phyloP scores from a whole-genome alignment of 306 rosid species.

The Sindora glabra region DNA sequence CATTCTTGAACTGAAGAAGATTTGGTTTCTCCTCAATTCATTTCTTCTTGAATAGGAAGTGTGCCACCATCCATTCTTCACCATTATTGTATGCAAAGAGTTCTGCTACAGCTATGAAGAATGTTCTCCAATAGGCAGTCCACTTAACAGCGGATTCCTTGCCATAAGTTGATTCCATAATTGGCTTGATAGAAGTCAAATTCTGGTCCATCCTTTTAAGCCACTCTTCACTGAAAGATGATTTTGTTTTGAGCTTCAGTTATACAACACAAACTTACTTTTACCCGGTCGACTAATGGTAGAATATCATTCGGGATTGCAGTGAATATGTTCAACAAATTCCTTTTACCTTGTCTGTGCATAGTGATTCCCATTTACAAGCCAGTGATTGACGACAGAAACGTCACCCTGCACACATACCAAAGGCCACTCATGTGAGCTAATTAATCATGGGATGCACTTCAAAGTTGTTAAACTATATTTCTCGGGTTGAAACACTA shows the following conservation, averaged over 20 bases:
- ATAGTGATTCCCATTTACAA: slow-evolving; percentile 78
- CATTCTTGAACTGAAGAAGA: not conserved
- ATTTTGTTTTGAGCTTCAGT: not conserved
- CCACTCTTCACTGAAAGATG: slow-evolving; percentile 85
- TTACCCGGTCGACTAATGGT: not conserved
- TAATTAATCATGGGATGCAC: not conserved
- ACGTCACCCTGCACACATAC: slow-evolving; percentile 61
- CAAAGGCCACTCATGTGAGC: not conserved
- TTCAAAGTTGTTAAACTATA: not conserved
- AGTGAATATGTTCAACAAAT: not conserved
- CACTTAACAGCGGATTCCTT: slow-evolving; percentile 78
- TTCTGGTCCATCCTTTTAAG: slow-evolving; percentile 79
- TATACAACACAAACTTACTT: not conserved
- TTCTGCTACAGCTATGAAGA: slow-evolving; percentile 85
- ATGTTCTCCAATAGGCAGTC: slow-evolving; percentile 93
- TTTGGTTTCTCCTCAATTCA: slow-evolving; percentile 8
- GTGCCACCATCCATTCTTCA: slow-evolving; percentile 93
- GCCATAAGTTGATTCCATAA: slow-evolving; percentile 82
- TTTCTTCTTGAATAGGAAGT: slow-evolving; percentile 68
- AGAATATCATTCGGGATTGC: not conserved
- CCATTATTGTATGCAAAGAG: slow-evolving; percentile 78
- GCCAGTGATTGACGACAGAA: slow-evolving; percentile 74
- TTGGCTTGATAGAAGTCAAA: slow-evolving; percentile 44
- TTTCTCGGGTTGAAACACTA: not conserved
- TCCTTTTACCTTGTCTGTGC: slow-evolving; percentile 67